Conservation (phyloP, 2,329 filamentous ascomycete genomes). For the Alternaria ethzedia region DNA sequence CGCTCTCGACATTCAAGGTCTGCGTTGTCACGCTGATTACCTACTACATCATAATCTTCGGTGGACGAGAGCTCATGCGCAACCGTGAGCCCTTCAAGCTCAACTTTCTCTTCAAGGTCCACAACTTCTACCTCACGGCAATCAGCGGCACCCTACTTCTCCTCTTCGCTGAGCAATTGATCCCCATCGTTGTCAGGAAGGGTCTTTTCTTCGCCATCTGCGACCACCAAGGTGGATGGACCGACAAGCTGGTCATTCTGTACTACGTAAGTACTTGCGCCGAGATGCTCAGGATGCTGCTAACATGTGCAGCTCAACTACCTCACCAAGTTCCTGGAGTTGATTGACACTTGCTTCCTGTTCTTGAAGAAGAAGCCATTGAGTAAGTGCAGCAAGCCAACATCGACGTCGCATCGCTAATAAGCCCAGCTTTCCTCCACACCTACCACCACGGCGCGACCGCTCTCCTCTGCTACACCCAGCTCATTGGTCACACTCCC, state of each 20-base stretch:
- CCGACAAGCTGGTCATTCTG: slow-evolving; percentile 86
- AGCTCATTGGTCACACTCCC: slow-evolving; percentile 88
- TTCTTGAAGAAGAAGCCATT: slow-evolving; percentile 99
- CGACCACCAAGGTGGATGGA: slow-evolving; percentile 83
- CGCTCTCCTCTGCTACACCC: slow-evolving; percentile 95
- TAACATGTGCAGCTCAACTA: slow-evolving; percentile 80
- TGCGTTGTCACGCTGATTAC: slow-evolving; percentile 79
- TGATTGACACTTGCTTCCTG: slow-evolving; percentile 93
- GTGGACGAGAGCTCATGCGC: slow-evolving; percentile 91
- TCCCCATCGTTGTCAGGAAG: slow-evolving; percentile 79
- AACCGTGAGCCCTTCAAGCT: slow-evolving; percentile 84
- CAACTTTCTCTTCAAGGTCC: slow-evolving; percentile 87
- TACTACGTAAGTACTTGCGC: slow-evolving; percentile 80
- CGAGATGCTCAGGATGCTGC: slow-evolving; percentile 20
- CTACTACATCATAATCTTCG: slow-evolving; percentile 95
- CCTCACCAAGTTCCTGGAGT: slow-evolving; percentile 95
- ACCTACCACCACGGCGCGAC: slow-evolving; percentile 99
- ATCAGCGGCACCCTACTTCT: slow-evolving; percentile 82
- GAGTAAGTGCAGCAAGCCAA: slow-evolving; percentile 60
- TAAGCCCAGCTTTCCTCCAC: slow-evolving; percentile 78
- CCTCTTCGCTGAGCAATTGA: slow-evolving; percentile 88
- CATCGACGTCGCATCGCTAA: slow-evolving; percentile 31
- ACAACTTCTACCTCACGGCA: slow-evolving; percentile 92
- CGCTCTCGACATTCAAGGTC: slow-evolving; percentile 87
- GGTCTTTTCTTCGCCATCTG: slow-evolving; percentile 93